Conservation (phyloP, 164 flowering plant species). For the Stephania yunnanensis region DNA sequence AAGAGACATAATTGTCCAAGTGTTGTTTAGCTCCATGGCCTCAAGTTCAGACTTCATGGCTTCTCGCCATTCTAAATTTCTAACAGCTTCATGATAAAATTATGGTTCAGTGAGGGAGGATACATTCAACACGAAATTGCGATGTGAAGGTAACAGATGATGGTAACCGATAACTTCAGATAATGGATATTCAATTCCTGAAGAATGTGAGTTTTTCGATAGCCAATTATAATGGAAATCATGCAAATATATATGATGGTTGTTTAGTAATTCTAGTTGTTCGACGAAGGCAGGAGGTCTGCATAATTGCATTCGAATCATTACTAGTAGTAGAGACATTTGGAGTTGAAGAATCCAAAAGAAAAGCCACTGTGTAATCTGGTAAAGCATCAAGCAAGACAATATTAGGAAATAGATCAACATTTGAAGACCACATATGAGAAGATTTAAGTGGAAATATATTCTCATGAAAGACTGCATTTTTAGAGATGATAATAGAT, state of each 20-base stretch:
- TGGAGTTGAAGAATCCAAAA: no score
- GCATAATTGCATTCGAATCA: no score
- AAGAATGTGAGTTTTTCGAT: no score
- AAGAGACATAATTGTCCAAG: neutral
- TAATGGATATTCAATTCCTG: neutral
- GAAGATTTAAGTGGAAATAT: no score
- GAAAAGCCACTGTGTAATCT: no score
- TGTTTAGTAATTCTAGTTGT: neutral
- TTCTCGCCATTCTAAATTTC: neutral
- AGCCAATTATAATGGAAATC: neutral
- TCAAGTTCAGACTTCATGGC: neutral
- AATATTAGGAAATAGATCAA: no score
- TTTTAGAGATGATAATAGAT: no score
- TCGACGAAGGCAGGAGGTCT: no score
- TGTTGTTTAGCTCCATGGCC: neutral
- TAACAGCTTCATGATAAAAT: neutral
- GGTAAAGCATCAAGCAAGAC: no score
- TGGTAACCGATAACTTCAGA: neutral
- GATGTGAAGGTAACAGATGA: neutral
- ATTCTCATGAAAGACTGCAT: no score
- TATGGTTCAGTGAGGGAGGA: neutral
- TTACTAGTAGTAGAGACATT: no score
- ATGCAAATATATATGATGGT: neutral
- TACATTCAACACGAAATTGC: neutral
- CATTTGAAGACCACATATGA: no score